Conservation (phyloP, 2,329 filamentous ascomycete species). For the Xylogone sp. region DNA sequence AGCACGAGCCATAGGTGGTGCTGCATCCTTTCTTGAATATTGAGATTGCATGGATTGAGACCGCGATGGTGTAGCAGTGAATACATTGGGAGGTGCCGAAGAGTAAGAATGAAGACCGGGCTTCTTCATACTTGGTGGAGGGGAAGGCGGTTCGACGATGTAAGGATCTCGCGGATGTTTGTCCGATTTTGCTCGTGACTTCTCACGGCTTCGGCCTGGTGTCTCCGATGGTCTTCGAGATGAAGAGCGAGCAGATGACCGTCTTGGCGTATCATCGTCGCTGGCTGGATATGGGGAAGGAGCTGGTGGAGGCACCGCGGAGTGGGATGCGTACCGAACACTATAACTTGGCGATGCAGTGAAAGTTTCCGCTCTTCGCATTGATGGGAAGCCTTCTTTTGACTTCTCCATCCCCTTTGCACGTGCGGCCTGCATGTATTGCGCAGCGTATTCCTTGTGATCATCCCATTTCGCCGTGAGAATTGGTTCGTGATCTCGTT, state of each 20-base stretch:
- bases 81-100: constrained; percentile 21
- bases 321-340: constrained; percentile 18
- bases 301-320: constrained; percentile 6
- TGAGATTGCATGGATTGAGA: constrained; percentile 23
- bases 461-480: constrained; percentile 18
- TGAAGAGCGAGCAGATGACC: constrained; percentile 23
- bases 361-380: constrained; percentile 26
- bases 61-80: constrained; percentile 20
- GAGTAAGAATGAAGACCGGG: constrained; percentile 22
- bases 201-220: constrained; percentile 13
- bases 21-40: constrained; percentile 17
- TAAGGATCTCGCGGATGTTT: constrained; percentile 10
- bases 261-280: constrained; percentile 26
- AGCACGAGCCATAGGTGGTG: constrained; percentile 24
- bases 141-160: constrained; percentile 25
- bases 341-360: constrained; percentile 15
- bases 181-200: constrained; percentile 4
- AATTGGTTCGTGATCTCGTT: constrained; percentile 3
- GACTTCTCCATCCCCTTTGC: constrained; percentile 12
- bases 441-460: constrained; percentile 20
- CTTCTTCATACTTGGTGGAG: constrained; percentile 16
- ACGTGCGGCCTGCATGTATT: constrained; percentile 27
- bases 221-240: constrained; percentile 23
- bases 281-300: constrained; percentile 9
- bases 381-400: constrained; percentile 12